Percentiles rank a stretch among this genome's conserved stretches.
phyloP scores from a whole-genome alignment of 495 filamentous ascomycete genomes.

The Staphylotrichum tortipilum region DNA sequence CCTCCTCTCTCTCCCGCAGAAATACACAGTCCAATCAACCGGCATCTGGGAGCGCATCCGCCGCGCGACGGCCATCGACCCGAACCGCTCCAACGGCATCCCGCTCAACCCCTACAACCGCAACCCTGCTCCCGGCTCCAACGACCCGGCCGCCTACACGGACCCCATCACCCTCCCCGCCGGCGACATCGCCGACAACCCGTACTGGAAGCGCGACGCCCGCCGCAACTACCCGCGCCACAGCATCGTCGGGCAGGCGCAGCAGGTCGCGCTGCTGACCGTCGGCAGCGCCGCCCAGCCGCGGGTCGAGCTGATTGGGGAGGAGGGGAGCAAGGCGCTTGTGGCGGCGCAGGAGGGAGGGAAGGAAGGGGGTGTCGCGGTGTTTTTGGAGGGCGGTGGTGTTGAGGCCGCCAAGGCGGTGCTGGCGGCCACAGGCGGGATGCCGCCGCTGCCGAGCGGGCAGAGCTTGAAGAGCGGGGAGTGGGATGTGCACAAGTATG shows the following conservation, averaged over 20 bases:
- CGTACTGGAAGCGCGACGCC: slow-evolving; percentile 93
- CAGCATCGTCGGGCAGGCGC: slow-evolving; percentile 71
- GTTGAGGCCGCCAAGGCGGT: slow-evolving; percentile 54
- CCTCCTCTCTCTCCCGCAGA: too few relatives aligned
- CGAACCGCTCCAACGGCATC: slow-evolving; percentile 81
- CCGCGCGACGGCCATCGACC: slow-evolving; percentile 68
- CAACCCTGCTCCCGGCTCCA: slow-evolving; percentile 72
- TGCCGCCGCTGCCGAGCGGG: slow-evolving; percentile 76
- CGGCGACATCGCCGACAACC: slow-evolving; percentile 90
- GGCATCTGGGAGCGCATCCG: slow-evolving; percentile 87
- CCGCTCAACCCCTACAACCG: slow-evolving; percentile 91
- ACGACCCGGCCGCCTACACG: slow-evolving; percentile 69
- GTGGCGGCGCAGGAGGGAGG: slow-evolving; percentile 73
- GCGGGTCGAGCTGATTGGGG: slow-evolving; percentile 75
- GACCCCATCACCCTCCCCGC: slow-evolving; percentile 90
- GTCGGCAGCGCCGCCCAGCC: slow-evolving; percentile 77
- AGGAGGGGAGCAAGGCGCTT: slow-evolving; percentile 72
- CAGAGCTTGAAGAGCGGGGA: slow-evolving; percentile 36
- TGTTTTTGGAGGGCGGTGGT: slow-evolving; percentile 60
- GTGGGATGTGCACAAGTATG: slow-evolving; percentile 49
- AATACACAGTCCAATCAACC: slow-evolving; percentile 91
- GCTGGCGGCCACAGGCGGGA: slow-evolving; percentile 52
- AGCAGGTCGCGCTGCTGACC: slow-evolving; percentile 75
- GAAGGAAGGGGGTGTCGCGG: slow-evolving; percentile 55
- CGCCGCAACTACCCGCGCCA: slow-evolving; percentile 79